These are phyloP conservation scores for Acanthamoeba lenticulata DNA, from an alignment of 208 protist genomes.

Conservation along the genomic window DNA sequence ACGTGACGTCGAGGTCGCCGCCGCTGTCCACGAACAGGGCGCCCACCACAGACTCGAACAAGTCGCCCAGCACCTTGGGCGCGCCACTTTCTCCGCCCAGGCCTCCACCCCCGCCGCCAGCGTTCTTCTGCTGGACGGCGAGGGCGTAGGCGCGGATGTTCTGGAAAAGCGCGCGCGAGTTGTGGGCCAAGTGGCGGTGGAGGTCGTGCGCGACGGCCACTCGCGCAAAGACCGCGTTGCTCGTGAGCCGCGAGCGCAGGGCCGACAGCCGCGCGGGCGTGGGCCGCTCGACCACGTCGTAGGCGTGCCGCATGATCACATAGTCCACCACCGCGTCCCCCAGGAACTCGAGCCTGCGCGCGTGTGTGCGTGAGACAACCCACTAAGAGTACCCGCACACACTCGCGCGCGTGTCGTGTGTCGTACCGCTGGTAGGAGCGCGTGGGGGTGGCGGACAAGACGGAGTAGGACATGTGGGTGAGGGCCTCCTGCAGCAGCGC, in stretches of 20 bases:
- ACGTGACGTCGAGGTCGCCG: background rate
- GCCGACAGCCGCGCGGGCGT: background rate
- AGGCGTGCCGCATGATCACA: background rate
- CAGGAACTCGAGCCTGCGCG: background rate
- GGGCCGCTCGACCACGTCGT: background rate
- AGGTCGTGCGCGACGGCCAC: background rate
- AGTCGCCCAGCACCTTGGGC: slow-evolving; percentile 16
- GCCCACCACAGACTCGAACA: background rate
- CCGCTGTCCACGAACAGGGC: slow-evolving; percentile 18
- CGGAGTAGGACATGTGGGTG: background rate
- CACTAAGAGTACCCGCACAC: background rate
- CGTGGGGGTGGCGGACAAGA: background rate
- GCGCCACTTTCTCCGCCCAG: background rate
- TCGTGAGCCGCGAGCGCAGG: background rate
- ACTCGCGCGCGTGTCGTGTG: background rate
- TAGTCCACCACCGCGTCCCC: slow-evolving; percentile 16
- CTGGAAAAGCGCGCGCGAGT: background rate
- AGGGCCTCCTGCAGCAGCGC: background rate
- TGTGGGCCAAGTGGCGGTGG: background rate
- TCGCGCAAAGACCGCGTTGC: background rate
- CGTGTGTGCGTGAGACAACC: background rate
- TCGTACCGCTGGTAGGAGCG: background rate
- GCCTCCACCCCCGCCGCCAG: background rate
- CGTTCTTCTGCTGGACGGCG: background rate
- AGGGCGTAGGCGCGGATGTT: background rate